phyloP scores from a whole-genome alignment of 176 grass and related monocot species.

The sorghum (Sorghum bicolor) region DNA sequence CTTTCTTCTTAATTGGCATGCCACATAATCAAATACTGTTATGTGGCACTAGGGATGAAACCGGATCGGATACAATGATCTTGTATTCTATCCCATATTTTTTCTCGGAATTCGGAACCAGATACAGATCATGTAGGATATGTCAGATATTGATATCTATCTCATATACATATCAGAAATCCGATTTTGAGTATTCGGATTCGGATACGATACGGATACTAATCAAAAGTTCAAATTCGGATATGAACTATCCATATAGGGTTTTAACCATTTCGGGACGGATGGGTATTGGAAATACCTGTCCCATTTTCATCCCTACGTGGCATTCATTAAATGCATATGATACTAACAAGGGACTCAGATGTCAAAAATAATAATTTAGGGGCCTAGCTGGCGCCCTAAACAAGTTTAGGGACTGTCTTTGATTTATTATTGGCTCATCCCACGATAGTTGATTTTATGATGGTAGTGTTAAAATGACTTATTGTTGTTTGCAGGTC shows the following conservation, averaged over 20 bases:
- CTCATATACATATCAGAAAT: background rate
- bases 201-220: background rate
- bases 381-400: background rate
- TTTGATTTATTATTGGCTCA: background rate
- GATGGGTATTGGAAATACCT: background rate
- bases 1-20: background rate
- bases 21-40: background rate
- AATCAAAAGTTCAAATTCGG: background rate
- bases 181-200: background rate
- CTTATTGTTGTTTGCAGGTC: constrained; percentile 58
- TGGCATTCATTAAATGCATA: background rate
- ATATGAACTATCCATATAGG: background rate
- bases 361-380: background rate
- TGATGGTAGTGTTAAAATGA: constrained; percentile 9
- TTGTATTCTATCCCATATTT: background rate
- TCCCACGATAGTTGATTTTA: constrained; percentile 12
- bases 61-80: background rate
- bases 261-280: background rate
- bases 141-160: background rate
- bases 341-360: background rate
- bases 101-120: background rate
- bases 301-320: background rate
- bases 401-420: background rate
- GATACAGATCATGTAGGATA: background rate
- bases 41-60: background rate